These are phyloP conservation scores for Backusella morwellensis DNA, from an alignment of 192 early-diverging fungal genomes.

Conservation along the genomic window DNA sequence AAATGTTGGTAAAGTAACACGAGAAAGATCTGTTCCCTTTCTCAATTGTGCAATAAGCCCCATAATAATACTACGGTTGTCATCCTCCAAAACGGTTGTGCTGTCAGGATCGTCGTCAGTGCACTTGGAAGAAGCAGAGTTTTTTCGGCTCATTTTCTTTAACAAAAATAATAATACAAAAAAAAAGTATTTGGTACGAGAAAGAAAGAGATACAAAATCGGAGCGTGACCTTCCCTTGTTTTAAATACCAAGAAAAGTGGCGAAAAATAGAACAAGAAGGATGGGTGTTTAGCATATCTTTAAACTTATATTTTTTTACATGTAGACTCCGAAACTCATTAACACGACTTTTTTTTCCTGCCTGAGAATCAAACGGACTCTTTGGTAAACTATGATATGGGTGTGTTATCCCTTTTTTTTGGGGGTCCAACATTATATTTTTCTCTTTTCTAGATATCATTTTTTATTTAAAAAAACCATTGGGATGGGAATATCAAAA, in stretches of 20 bases:
- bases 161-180: neutral
- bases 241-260: neutral
- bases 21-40: conserved; percentile 86
- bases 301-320: neutral
- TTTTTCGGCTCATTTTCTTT: neutral
- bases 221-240: neutral
- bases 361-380: neutral
- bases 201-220: neutral
- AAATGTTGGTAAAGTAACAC: conserved; percentile 95
- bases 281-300: neutral
- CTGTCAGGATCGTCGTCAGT: conserved; percentile 44
- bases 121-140: neutral
- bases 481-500: neutral
- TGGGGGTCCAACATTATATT: neutral
- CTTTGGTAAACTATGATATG: neutral
- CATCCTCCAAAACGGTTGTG: conserved; percentile 80
- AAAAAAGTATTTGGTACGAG: neutral
- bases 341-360: neutral
- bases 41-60: conserved; percentile 86
- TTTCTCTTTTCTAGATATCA: neutral
- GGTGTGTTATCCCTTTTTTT: neutral
- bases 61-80: conserved; percentile 78
- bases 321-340: neutral
- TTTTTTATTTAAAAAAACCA: neutral
- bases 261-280: neutral